Base-by-base conservation (phyloP, 371 early-diverging fungal species). In the Mortierella sp. region DNA sequence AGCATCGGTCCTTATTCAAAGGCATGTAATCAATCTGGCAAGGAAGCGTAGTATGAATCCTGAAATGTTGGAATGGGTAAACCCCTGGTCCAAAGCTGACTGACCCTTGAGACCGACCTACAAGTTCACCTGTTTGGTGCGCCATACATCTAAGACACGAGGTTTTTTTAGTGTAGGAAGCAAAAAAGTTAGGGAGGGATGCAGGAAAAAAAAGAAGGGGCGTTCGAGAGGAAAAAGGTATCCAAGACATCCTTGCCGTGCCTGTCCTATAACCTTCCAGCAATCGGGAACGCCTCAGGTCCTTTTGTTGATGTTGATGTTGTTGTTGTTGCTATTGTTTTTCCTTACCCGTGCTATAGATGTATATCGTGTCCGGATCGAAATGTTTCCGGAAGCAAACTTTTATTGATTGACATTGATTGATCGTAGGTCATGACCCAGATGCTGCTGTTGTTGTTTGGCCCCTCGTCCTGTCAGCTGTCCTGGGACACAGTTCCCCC, bases 381-480 rank as follows among this genome's bases (percentile, higher is more conserved):
- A 47, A 58, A 61, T 2, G 39, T 53, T 19, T 16, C 52, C n/a
- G 81, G 65, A 19, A 87, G 64, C 34, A 27, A 82, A 73, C n/a
- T 71, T 70, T n/a, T 82, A 60, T 54, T 83, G 71, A 47, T 85
- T 79, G n/a, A 88, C 71, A 38, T 87, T 86, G 39, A 87, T 81
- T 14, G 61, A 41, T 30, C 84, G 79, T 23, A 87, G 74, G 10
- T 71, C 64, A 4, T 67, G 53, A 27, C 88, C 88, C 51, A 87
- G 48, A 16, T 54, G 28, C 43, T 67, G 70, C 54, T 84, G 86
- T 60, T 87, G 85, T 8, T 48, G 41, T 41, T 34, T 34, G 34
- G 80, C 84, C 7, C 88, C 88, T 19, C 58, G 54, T 14, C 79
- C 70, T 1, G 88, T 87, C 55, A 87, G 60, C 54, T 87, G 81